These are phyloP conservation scores for Leccinum olivaceopallidum DNA, from an alignment of 768 basidiomycete species.

Conservation along the genomic window DNA sequence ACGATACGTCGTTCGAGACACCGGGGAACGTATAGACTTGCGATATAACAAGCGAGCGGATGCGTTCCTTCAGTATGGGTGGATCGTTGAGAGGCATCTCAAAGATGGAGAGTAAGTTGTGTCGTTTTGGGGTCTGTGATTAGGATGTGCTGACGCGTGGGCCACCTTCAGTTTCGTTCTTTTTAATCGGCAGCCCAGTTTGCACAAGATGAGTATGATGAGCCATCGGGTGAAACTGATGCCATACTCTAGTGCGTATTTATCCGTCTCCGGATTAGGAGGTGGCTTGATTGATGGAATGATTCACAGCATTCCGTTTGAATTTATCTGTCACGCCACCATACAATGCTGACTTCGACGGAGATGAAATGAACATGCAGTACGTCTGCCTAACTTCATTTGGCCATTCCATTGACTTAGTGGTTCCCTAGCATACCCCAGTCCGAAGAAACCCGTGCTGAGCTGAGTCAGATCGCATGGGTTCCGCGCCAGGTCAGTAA, in stretches of 20 bases:
- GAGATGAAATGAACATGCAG: slow-evolving; percentile 99
- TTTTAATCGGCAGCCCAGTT: slow-evolving; percentile 97
- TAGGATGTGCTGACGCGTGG: neutral
- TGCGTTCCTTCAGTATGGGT: slow-evolving; percentile 94
- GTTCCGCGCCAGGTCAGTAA: slow-evolving; percentile 85
- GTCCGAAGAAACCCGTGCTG: slow-evolving; percentile 96
- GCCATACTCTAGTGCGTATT: slow-evolving; percentile 91
- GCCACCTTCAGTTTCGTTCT: slow-evolving; percentile 38
- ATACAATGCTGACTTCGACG: slow-evolving; percentile 99
- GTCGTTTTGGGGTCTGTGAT: neutral
- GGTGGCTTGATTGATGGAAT: slow-evolving; percentile 19
- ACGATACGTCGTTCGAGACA: slow-evolving; percentile 94
- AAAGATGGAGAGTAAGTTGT: slow-evolving; percentile 96
- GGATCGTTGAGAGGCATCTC: slow-evolving; percentile 97
- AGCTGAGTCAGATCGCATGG: slow-evolving; percentile 98
- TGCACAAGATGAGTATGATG: slow-evolving; percentile 99
- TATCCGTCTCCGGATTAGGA: neutral
- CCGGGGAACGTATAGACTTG: slow-evolving; percentile 94
- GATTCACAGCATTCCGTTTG: slow-evolving; percentile 80
- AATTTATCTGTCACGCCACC: slow-evolving; percentile 98
- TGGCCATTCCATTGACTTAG: slow-evolving; percentile 10
- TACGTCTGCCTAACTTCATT: slow-evolving; percentile 46
- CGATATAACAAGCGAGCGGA: slow-evolving; percentile 96
- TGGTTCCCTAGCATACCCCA: slow-evolving; percentile 79
- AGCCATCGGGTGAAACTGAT: slow-evolving; percentile 95